Percentiles rank a stretch among this genome's conserved stretches.
phyloP scores from a whole-genome alignment of 495 filamentous ascomycete species.

The Oleoguttula mirabilis region DNA sequence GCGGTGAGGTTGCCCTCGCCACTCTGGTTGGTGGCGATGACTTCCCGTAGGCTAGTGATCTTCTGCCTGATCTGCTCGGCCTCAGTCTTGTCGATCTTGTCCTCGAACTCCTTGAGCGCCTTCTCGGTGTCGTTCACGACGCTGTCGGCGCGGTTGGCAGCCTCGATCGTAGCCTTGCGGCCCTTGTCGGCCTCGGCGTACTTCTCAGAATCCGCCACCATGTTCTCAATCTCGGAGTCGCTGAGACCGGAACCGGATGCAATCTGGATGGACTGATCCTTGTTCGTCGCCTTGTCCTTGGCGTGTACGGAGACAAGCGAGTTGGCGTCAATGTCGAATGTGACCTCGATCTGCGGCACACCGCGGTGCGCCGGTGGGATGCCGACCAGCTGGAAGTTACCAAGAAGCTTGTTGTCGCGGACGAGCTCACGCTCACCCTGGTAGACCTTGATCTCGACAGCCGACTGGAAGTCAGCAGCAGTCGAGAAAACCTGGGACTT shows the following conservation, averaged over 20 bases:
- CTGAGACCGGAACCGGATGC: conserved; percentile 97
- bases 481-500: conserved; percentile 99
- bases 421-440: conserved; percentile 99
- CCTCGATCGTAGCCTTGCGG: conserved; percentile 87
- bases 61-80: conserved; percentile 86
- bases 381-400: conserved; percentile 99
- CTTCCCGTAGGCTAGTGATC: conserved; percentile 78
- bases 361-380: conserved; percentile 96
- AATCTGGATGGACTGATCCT: conserved; percentile 98
- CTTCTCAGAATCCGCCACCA: conserved; percentile 96
- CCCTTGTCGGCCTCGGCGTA: conserved; percentile 93
- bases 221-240: conserved; percentile 82
- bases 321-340: conserved; percentile 98
- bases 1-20: conserved; percentile 77
- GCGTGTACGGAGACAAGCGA: conserved; percentile 98
- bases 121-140: conserved; percentile 97
- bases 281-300: conserved; percentile 98
- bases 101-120: conserved; percentile 89
- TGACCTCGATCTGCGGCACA: conserved; percentile 96
- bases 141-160: conserved; percentile 92
- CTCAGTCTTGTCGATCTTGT: conserved; percentile 94
- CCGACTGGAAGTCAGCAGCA: conserved; percentile 97
- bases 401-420: conserved; percentile 95
- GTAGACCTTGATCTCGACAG: conserved; percentile 99
- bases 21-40: conserved; percentile 86